These are phyloP conservation scores for Sisymbrium irio DNA, from an alignment of 345 rosid genomes.

Conservation along the genomic window DNA sequence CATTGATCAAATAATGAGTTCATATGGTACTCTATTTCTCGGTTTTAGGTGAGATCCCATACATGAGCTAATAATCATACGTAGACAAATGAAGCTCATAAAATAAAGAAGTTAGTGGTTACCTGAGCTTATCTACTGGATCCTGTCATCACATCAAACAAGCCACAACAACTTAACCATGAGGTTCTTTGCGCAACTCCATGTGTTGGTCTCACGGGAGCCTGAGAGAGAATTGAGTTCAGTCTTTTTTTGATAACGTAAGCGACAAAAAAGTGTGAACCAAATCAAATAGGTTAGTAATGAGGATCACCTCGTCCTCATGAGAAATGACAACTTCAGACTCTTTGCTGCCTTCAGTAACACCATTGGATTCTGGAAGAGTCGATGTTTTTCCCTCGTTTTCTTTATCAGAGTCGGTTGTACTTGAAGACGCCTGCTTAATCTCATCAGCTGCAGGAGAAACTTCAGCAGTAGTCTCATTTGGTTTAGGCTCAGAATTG, in stretches of 20 bases:
- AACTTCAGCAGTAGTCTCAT: slow-evolving; percentile 13
- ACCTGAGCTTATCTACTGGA: slow-evolving; percentile 70
- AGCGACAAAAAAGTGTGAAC: not conserved
- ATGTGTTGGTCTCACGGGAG: slow-evolving; percentile 42
- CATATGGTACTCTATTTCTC: not conserved
- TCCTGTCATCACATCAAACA: slow-evolving; percentile 62
- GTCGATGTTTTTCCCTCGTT: slow-evolving; percentile 30
- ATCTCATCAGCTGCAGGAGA: slow-evolving; percentile 29
- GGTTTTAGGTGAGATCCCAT: not conserved
- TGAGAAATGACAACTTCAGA: slow-evolving; percentile 37
- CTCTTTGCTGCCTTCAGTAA: slow-evolving; percentile 31
- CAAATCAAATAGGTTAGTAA: slow-evolving; percentile 10
- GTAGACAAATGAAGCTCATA: not conserved
- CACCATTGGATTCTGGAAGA: slow-evolving; percentile 35
- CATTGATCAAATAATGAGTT: not conserved
- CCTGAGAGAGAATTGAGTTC: slow-evolving; percentile 42
- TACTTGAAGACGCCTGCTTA: slow-evolving; percentile 27
- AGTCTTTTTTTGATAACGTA: not conserved
- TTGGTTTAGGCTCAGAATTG: slow-evolving; percentile 24
- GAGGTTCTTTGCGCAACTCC: slow-evolving; percentile 53
- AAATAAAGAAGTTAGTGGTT: not conserved
- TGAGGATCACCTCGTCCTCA: slow-evolving; percentile 46
- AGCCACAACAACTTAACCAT: slow-evolving; percentile 78
- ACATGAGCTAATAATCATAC: not conserved
- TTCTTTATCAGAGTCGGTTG: slow-evolving; percentile 25